These are phyloP conservation scores for Colletotrichum sp. DNA, from an alignment of 2,329 filamentous ascomycete genomes.

Conservation along the genomic window DNA sequence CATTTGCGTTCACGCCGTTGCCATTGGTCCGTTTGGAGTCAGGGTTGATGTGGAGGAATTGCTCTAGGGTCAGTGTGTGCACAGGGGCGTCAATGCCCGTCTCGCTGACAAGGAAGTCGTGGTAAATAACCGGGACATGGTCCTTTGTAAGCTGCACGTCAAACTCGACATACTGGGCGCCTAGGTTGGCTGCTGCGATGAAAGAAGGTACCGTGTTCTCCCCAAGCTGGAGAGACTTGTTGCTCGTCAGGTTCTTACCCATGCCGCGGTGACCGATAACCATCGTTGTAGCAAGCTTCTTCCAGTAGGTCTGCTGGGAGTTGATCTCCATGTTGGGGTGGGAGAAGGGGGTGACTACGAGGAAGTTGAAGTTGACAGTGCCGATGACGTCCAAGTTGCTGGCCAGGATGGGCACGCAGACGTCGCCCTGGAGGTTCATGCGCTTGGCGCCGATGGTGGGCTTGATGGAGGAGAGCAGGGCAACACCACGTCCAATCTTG, in stretches of 20 bases:
- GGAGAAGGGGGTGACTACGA: slow-evolving; percentile 91
- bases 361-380: slow-evolving; percentile 94
- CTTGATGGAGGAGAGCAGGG: slow-evolving; percentile 84
- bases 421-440: slow-evolving; percentile 91
- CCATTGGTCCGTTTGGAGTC: slow-evolving; percentile 36
- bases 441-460: slow-evolving; percentile 82
- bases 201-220: slow-evolving; percentile 97
- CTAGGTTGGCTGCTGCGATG: slow-evolving; percentile 92
- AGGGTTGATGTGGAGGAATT: slow-evolving; percentile 87
- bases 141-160: slow-evolving; percentile 99
- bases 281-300: slow-evolving; percentile 88
- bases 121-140: slow-evolving; percentile 96
- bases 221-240: slow-evolving; percentile 88
- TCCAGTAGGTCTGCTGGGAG: slow-evolving; percentile 94
- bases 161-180: slow-evolving; percentile 76
- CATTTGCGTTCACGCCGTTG: not conserved
- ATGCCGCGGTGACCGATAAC: slow-evolving; percentile 75
- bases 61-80: slow-evolving; percentile 91
- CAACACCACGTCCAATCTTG: slow-evolving; percentile 88
- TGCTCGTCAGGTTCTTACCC: slow-evolving; percentile 86
- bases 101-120: slow-evolving; percentile 97
- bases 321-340: slow-evolving; percentile 95
- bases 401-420: slow-evolving; percentile 89
- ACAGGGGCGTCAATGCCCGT: slow-evolving; percentile 97
- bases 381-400: slow-evolving; percentile 90